These are phyloP conservation scores for Biscutella laevigata DNA, from an alignment of 441 rosid genomes.

Conservation along the genomic window DNA sequence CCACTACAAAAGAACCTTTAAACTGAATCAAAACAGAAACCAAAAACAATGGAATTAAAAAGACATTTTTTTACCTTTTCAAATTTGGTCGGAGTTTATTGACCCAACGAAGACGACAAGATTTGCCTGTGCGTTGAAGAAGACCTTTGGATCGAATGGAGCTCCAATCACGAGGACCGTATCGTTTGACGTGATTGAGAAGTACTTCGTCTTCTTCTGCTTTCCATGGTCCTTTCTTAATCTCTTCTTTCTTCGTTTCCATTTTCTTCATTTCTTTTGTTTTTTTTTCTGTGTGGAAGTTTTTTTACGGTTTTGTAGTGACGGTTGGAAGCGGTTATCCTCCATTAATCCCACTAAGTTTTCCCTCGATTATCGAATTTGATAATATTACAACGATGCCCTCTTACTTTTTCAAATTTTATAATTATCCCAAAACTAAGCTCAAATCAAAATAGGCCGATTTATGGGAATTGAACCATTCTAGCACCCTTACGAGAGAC, in stretches of 20 bases:
- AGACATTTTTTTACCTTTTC: too few relatives aligned
- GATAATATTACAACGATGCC: neutral
- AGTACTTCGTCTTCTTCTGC: conserved; percentile 78
- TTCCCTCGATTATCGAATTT: conserved; percentile 29
- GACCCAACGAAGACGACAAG: conserved; percentile 97
- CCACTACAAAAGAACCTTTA: conserved; percentile 34
- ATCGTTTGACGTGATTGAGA: conserved; percentile 52
- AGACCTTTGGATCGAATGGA: conserved; percentile 99
- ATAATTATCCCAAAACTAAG: too few relatives aligned
- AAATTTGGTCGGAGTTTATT: conserved; percentile 90
- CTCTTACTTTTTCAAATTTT: too few relatives aligned
- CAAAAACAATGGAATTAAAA: neutral
- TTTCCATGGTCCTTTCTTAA: conserved; percentile 92
- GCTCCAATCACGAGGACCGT: conserved; percentile 96
- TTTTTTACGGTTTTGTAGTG: conserved; percentile 25
- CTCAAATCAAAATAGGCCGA: too few relatives aligned
- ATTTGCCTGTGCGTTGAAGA: conserved; percentile 75
- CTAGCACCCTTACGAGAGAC: too few relatives aligned
- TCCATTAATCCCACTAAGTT: conserved; percentile 33
- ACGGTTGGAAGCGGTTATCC: conserved; percentile 49
- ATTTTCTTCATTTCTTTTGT: conserved; percentile 12
- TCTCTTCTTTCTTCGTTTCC: conserved; percentile 46
- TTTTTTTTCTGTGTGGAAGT: neutral
- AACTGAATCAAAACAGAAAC: neutral
- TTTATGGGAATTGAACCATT: too few relatives aligned